Base-by-base conservation (phyloP, 2,329 filamentous ascomycete genomes). In the Lojkania enalia region DNA sequence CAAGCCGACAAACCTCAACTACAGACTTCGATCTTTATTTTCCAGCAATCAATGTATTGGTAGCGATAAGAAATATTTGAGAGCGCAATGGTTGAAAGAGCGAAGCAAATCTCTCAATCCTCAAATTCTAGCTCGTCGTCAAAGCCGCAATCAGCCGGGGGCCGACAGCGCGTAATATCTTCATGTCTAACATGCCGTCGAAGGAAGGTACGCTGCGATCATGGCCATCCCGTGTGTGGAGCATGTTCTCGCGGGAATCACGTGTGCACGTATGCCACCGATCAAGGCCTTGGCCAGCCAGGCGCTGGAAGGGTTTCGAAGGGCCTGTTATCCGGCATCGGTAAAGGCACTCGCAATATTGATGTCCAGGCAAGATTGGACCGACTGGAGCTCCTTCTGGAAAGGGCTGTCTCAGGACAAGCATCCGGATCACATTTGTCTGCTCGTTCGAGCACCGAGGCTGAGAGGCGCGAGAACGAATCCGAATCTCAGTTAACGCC, bases 181-280 rank as follows among this genome's bases (percentile, higher is more conserved):
- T 70, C 67, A 15, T 71, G 67, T 44, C 52, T 70, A 32, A 71
- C 68, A 5, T 71, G 68, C 44, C 55, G 68, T 12, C 60, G 67
- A 31, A 56, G 68, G 44, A 71, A 71, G 48, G 68, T 71, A 33
- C 62, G 63, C 42, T 71, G 68, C 47, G 68, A 70, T 32, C 68
- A 70, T 50, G 60, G 55, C 29, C 66, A 71, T 54, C 67, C 68
- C 9, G 46, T 67, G 5, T 71, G 68, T 46, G 66, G 67, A 19
- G 66, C 68, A 29, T 71, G 68, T 49, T 57, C 58, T 12, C 58
- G 67, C 40, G 67, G 67, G 13, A 68, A 58, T 35, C 68, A 70
- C 52, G 54, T 62, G 11, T 71, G 68, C 42, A 65, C 61, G 20
- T 71, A 66, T 58, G 54, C 64, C 46, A 54, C 63, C 46, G 51